Percentiles rank a stretch among this genome's conserved stretches.
Evolutionary conservation across 257 asterid genomes (phyloP).

Genomic region (Primulina eburnea): DNA sequence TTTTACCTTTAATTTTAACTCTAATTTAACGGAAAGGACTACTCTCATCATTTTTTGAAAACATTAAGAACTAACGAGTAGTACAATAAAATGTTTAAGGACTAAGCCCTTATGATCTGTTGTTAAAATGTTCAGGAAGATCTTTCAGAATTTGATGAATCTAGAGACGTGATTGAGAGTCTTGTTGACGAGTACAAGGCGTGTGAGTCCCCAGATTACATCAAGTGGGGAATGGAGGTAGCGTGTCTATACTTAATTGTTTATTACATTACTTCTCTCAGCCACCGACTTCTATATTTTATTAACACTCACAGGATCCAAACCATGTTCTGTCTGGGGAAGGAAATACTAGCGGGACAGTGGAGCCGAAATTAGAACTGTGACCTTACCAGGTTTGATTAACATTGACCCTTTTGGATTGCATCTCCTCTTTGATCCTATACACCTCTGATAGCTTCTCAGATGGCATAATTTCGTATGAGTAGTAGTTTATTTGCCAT

Average conservation of each 20-base stretch:
- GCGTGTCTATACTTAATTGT: not conserved
- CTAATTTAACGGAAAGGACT: too few species aligned
- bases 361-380: slow-evolving; percentile 56
- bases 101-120: not conserved
- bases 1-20: too few species aligned
- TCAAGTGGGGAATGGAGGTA: slow-evolving; percentile 99
- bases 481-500: not conserved
- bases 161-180: slow-evolving; percentile 92
- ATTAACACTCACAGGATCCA: slow-evolving; percentile 57
- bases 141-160: slow-evolving; percentile 98
- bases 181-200: slow-evolving; percentile 99
- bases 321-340: slow-evolving; percentile 68
- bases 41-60: too few species aligned
- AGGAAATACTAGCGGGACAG: slow-evolving; percentile 77
- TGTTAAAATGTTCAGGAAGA: slow-evolving; percentile 62
- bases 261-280: not conserved
- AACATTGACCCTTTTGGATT: slow-evolving; percentile 11
- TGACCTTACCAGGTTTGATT: slow-evolving; percentile 32
- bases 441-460: not conserved
- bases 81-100: too few species aligned
- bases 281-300: slow-evolving; percentile 3
- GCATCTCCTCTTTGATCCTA: slow-evolving; percentile 1
- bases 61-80: too few species aligned
- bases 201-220: slow-evolving; percentile 98
- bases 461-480: not conserved